These are phyloP conservation scores for Aureobasidium vineae DNA, from an alignment of 2,329 filamentous ascomycete species.

Conservation along the genomic window DNA sequence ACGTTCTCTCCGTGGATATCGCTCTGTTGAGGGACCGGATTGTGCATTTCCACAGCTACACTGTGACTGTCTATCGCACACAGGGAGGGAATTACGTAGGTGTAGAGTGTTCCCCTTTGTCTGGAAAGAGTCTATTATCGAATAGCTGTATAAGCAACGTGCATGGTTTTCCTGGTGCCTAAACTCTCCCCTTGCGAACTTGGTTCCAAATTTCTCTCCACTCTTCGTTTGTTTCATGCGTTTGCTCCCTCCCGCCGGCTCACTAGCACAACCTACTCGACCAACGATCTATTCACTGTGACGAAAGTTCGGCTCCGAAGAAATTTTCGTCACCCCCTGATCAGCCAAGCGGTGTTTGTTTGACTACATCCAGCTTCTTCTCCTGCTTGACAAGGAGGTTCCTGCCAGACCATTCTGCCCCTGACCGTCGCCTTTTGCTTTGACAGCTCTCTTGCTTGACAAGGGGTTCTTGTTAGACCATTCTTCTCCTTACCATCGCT, in stretches of 20 bases:
- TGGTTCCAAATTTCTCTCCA: neutral
- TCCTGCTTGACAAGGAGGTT: neutral
- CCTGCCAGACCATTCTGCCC: neutral
- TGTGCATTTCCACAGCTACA: too few species aligned
- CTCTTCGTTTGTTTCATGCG: neutral
- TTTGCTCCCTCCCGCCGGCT: conserved; percentile 1
- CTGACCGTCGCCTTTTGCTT: neutral
- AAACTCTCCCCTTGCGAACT: neutral
- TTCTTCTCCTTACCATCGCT: neutral
- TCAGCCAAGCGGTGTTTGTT: neutral
- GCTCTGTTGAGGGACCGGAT: too few species aligned
- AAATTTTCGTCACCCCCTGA: neutral
- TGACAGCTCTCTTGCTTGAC: neutral
- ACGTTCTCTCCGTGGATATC: too few species aligned
- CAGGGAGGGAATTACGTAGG: too few species aligned
- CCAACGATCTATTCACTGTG: neutral
- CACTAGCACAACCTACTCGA: neutral
- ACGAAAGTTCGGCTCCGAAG: neutral
- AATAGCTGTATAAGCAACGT: neutral
- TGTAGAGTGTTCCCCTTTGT: neutral
- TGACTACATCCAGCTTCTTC: neutral
- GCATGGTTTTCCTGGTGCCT: neutral
- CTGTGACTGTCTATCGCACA: too few species aligned
- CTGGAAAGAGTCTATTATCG: neutral
- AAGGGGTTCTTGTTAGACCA: neutral